Base-by-base conservation (phyloP, 371 early-diverging fungal genomes). In the Nematocida major region DNA sequence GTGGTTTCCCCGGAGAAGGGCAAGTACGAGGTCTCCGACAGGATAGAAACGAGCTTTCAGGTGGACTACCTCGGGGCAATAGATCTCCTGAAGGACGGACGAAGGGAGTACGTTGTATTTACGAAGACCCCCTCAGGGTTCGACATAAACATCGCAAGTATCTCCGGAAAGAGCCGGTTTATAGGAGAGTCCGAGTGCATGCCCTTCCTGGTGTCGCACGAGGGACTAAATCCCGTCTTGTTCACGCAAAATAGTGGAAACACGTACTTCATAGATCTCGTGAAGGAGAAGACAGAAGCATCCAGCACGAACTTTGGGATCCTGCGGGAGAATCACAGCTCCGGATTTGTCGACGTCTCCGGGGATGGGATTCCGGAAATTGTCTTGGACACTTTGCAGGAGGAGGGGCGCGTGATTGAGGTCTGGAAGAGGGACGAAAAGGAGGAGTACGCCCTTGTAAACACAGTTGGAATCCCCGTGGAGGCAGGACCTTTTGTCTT, bases 261-360 rank as follows among this genome's bases (percentile, higher is more conserved):
- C 26, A 59, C 76, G 18, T 34, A 20, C 34, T 65, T 61, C 40
- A 5, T 63, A 2, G 32, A 22, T 15, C 24, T 49, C 36, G 3
- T 15, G 20, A 47, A 59, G 47, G 65, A 59, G 7, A 9, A 15
- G 24, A 43, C 3, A 9, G 7, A 59, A 26, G 1, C 0, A 7
- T 54, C 20, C 3, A 40, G 39, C 9, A 54, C 77, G 34, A 30
- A 26, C 26, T 69, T 79, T 67, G 78, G 67, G 48, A 66, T 39
- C 7, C 67, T 82, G 3, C 43, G 68, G 28, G 32, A 59, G 0
- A 67, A 78, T 22, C 82, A 82, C 59, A 49, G 79, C 2, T 80
- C 79, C 54, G 66, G 80, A 26, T 78, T 80, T 70, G 73, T 82
- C 24, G 82, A 82, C 61, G 47, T 80, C 26, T 53, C 51, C 54